A percentile compares a stretch with the other conserved stretches of the same genome.
Evolutionary conservation across 2,329 filamentous ascomycete species (phyloP).

Genomic region (Oidium heveae): DNA sequence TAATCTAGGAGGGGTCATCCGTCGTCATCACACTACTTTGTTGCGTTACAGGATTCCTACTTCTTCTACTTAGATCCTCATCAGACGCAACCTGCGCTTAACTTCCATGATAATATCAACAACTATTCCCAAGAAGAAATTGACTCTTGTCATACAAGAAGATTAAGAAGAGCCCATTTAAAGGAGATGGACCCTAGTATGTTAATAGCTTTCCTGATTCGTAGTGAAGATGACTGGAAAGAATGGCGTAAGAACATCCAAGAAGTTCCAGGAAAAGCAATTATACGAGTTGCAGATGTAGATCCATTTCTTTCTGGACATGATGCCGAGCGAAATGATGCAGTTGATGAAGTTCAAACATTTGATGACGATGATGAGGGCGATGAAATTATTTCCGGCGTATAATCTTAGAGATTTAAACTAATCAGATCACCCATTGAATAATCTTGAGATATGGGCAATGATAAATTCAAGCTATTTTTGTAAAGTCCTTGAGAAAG

Average conservation of each 20-base stretch:
- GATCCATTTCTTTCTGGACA: constrained; percentile 31
- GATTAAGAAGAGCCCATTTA: constrained; percentile 59
- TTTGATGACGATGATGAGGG: constrained; percentile 32
- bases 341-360: constrained; percentile 70
- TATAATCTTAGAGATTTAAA: too few species aligned
- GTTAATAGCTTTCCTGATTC: constrained; percentile 81
- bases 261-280: constrained; percentile 53
- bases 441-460: too few species aligned
- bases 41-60: constrained; percentile 45
- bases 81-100: constrained; percentile 50
- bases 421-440: too few species aligned
- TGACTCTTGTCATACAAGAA: constrained; percentile 64
- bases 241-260: constrained; percentile 57
- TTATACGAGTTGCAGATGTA: constrained; percentile 59
- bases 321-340: constrained; percentile 35
- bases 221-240: constrained; percentile 57
- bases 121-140: constrained; percentile 49
- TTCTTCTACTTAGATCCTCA: constrained; percentile 95
- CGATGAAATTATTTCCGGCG: too few species aligned
- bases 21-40: constrained; percentile 52
- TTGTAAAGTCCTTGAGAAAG: too few species aligned
- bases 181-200: constrained; percentile 95
- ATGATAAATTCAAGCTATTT: too few species aligned
- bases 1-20: constrained; percentile 46
- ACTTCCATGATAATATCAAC: constrained; percentile 29